Percentiles rank a stretch among this genome's conserved stretches.
phyloP scores from a whole-genome alignment of 305 asterid species.

The Withania somnifera region DNA sequence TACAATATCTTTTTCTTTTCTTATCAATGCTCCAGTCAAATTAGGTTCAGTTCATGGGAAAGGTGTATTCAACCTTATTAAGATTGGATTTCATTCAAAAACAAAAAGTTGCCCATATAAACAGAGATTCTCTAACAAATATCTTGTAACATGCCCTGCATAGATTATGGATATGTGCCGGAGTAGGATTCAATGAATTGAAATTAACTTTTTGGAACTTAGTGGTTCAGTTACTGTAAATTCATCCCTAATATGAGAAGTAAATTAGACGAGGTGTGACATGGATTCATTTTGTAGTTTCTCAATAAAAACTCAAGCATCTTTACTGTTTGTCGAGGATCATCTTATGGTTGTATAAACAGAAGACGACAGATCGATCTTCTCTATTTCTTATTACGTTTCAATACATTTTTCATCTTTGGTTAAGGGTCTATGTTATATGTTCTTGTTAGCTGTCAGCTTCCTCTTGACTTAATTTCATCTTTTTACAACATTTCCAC shows the following conservation, averaged over 20 bases:
- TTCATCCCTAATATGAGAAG: background rate
- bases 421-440: background rate
- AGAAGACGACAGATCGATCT: background rate
- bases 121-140: background rate
- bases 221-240: background rate
- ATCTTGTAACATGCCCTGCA: background rate
- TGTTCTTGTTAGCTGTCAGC: background rate
- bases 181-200: background rate
- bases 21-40: background rate
- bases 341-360: background rate
- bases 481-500: slow-evolving; percentile 10
- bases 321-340: background rate
- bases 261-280: background rate
- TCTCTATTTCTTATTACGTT: background rate
- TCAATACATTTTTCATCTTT: background rate
- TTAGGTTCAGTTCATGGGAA: background rate
- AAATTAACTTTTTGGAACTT: background rate
- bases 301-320: background rate
- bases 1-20: background rate
- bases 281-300: background rate
- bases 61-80: background rate
- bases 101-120: background rate
- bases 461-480: background rate
- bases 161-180: background rate
- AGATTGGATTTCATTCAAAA: background rate